phyloP scores from a whole-genome alignment of 768 basidiomycete species.

The Tylopilus felleus region DNA sequence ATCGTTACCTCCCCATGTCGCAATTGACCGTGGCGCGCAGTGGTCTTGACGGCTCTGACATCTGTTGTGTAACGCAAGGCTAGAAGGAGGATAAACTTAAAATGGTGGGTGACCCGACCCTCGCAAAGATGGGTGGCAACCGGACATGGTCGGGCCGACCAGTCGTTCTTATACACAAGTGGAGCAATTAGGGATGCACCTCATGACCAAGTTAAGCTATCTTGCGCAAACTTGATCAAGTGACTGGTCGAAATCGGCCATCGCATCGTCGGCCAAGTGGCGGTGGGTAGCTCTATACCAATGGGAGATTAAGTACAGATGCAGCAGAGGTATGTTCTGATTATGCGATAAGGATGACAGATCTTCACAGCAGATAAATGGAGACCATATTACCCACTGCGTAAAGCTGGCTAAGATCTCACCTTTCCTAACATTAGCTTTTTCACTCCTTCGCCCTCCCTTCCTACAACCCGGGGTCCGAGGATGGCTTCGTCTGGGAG shows the following conservation, averaged over 20 bases:
- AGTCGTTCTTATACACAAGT: neutral
- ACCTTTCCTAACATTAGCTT: conserved; percentile 29
- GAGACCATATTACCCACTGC: neutral
- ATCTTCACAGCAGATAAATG: neutral
- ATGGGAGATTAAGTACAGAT: neutral
- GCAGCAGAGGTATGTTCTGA: conserved; percentile 3
- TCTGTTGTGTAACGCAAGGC: neutral
- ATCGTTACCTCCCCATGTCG: conserved; percentile 45
- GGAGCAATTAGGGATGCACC: neutral
- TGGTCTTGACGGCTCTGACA: conserved; percentile 6
- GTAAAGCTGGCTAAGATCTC: conserved; percentile 11
- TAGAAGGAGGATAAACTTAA: neutral
- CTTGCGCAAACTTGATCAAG: neutral
- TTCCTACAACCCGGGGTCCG: conserved; percentile 32
- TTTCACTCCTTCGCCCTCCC: conserved; percentile 32
- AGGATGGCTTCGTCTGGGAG: conserved; percentile 42
- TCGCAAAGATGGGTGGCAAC: neutral
- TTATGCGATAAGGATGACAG: neutral
- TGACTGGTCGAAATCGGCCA: neutral
- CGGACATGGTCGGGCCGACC: conserved; percentile 1
- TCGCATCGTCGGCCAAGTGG: neutral
- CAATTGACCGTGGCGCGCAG: conserved; percentile 48
- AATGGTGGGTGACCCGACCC: neutral
- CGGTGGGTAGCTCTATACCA: neutral
- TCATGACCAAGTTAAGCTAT: neutral